These are phyloP conservation scores for Chytriomyces confervae DNA, from an alignment of 192 early-diverging fungal species.

Conservation along the genomic window DNA sequence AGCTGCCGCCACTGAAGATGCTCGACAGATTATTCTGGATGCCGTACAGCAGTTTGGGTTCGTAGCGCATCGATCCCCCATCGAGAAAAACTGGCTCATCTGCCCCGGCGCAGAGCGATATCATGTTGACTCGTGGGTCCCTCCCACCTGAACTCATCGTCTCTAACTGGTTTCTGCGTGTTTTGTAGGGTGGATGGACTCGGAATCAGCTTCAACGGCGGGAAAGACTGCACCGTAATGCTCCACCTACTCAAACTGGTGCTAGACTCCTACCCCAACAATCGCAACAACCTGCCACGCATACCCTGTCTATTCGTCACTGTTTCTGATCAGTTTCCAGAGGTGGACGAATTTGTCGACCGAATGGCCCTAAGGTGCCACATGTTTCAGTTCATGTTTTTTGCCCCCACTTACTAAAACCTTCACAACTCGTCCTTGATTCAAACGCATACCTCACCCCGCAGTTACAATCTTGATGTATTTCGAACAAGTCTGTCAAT, in stretches of 20 bases:
- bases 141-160: neutral
- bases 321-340: constrained; percentile 76
- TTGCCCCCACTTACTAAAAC: neutral
- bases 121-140: neutral
- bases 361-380: constrained; percentile 50
- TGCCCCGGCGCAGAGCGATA: no score
- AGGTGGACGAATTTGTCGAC: constrained; percentile 88
- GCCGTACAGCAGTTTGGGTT: constrained; percentile 6
- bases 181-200: constrained; percentile 62
- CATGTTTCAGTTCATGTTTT: neutral
- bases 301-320: constrained; percentile 79
- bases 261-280: constrained; percentile 45
- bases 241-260: constrained; percentile 80
- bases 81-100: no score
- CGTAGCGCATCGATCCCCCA: neutral
- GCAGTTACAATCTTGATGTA: constrained; percentile 74
- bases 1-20: neutral
- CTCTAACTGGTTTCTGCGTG: neutral
- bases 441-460: neutral
- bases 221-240: constrained; percentile 96
- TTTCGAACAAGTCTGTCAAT: constrained; percentile 74
- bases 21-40: neutral
- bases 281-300: constrained; percentile 31
- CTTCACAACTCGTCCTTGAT: neutral
- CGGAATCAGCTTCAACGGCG: constrained; percentile 91